Base-by-base conservation (phyloP, 305 asterid species). In the Rubia peregrina region DNA sequence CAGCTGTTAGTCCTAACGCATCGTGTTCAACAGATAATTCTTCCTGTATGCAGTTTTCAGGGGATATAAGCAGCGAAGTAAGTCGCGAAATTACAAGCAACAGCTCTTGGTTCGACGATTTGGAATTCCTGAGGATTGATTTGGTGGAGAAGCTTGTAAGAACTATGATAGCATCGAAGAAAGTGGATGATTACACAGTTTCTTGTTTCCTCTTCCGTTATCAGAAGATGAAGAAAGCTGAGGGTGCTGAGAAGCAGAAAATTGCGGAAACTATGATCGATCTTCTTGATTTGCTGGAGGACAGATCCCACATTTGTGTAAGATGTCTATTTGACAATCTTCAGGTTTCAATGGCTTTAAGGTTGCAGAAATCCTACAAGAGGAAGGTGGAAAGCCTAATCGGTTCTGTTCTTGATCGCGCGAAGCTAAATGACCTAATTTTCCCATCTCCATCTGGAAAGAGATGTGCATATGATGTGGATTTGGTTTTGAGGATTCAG, bases 341-440 rank as follows among this genome's bases (percentile, higher is more conserved):
- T 17, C 86, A 65, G 49, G 68, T 67, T 38, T 80, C 85, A 9
- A 68, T 36, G 17, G 55, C 65, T 38, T 80, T 81, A 57, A 75
- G 77, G 67, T n/a, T 80, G 69, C 72, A 65, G 16, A 75, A 51
- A 63, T 66, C 60, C 30, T 68, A 44, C 75, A 76, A 12, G 17
- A 59, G 22, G 55, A 85, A 56, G 63, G 76, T 85, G 53, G 93
- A 89, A 49, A 60, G 51, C 63, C 65, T 85, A 65, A 80, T 89
- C 40, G 93, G 89, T 4, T 73, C 73, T n/a, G 69, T 81, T 26
- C 70, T 89, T 46, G 91, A 89, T 56, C 81, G 77, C 67, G 93
- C 91, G 33, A 81, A 86, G 66, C 36, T 89, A 64, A 87, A 85
- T 74, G 91, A 87, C 79, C 55, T 89, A 71, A 70, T 89, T 30